Conservation (phyloP, 208 protist species). For the Crithidia sp. region DNA sequence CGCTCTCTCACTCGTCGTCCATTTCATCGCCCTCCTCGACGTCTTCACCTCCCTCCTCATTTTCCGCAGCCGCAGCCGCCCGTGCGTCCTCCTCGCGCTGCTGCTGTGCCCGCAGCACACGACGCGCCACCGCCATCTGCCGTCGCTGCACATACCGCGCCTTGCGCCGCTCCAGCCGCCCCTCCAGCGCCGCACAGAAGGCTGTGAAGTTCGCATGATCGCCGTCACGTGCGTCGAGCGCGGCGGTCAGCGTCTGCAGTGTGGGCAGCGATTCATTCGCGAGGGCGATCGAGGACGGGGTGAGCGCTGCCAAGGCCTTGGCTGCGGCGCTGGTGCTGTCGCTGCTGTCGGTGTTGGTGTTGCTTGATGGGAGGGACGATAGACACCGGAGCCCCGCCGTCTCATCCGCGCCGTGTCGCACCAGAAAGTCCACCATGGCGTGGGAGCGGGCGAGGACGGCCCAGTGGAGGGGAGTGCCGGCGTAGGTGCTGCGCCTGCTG, state of each 20-base stretch:
- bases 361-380: no score
- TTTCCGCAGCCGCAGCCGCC: slow-evolving; percentile 22
- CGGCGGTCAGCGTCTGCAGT: slow-evolving; percentile 36
- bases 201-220: slow-evolving; percentile 8
- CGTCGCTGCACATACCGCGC: slow-evolving; percentile 43
- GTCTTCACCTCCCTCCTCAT: slow-evolving; percentile 3
- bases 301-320: slow-evolving; percentile 23
- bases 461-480: slow-evolving; percentile 78
- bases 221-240: slow-evolving; percentile 23
- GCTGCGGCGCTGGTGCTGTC: background rate
- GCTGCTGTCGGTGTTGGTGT: slow-evolving; percentile 16
- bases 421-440: slow-evolving; percentile 55
- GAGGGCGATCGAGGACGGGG: slow-evolving; percentile 42
- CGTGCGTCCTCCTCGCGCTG: slow-evolving; percentile 23
- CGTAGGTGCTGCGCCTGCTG: slow-evolving; percentile 56
- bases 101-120: slow-evolving; percentile 38
- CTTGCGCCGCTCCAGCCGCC: slow-evolving; percentile 52
- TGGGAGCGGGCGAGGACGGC: slow-evolving; percentile 72
- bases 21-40: background rate
- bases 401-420: slow-evolving; percentile 55
- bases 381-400: slow-evolving; percentile 16
- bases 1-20: background rate
- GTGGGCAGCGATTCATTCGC: slow-evolving; percentile 62
- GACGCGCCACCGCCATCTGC: slow-evolving; percentile 40
- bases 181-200: slow-evolving; percentile 35